phyloP scores from a whole-genome alignment of 179 eudicot species.

The Sideroxylon spinosum region DNA sequence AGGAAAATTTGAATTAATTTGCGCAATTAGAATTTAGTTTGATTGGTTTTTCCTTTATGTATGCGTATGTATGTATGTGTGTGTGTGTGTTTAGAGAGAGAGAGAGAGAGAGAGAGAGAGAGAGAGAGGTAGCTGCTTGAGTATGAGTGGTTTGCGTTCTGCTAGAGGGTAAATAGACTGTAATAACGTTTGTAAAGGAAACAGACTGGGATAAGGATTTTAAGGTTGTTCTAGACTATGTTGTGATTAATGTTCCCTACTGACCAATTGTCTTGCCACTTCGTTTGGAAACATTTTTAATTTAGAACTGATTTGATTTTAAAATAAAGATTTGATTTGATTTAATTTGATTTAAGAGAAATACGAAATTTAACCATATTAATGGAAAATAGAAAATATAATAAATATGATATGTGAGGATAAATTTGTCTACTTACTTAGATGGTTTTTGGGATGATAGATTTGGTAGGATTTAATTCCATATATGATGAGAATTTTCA shows the following conservation, averaged over 20 bases:
- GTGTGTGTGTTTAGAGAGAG: background rate
- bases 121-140: background rate
- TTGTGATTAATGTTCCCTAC: background rate
- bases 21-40: background rate
- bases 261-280: background rate
- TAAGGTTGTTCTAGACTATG: background rate
- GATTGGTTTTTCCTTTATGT: background rate
- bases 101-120: background rate
- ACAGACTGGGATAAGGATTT: background rate
- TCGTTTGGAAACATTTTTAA: no score
- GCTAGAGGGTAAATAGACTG: background rate
- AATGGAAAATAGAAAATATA: no score
- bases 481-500: no score
- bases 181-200: slow-evolving; percentile 1
- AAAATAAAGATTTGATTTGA: no score
- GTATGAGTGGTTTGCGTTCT: background rate
- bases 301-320: no score
- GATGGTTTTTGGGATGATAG: no score
- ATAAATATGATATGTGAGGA: no score
- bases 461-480: no score
- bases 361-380: no score
- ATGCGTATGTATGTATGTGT: no score
- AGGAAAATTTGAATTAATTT: background rate
- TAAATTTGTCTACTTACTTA: no score
- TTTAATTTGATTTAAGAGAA: no score